phyloP scores from a whole-genome alignment of 2,329 filamentous ascomycete genomes.

The Epichloe brachyelytri region DNA sequence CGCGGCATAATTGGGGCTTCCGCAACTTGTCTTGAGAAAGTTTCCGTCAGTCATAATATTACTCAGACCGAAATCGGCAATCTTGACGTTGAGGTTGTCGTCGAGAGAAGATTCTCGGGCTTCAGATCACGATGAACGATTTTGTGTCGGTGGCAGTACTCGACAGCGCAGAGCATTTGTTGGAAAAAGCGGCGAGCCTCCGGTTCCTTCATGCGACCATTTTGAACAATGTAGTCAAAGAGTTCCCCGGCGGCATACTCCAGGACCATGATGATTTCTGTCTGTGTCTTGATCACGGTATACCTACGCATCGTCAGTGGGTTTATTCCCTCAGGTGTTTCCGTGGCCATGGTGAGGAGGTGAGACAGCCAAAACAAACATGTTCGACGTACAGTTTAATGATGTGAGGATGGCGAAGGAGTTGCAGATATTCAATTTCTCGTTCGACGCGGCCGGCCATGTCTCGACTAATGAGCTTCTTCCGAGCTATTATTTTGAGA shows the following conservation, averaged over 20 bases:
- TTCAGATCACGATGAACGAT: conserved; percentile 97
- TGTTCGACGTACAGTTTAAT: conserved; percentile 73
- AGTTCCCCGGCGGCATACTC: conserved; percentile 94
- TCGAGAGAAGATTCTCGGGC: conserved; percentile 94
- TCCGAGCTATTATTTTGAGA: conserved; percentile 92
- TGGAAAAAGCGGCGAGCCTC: conserved; percentile 98
- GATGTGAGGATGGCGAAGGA: conserved; percentile 92
- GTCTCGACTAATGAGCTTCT: conserved; percentile 90
- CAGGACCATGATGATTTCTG: conserved; percentile 97
- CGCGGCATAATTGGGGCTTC: conserved; percentile 94
- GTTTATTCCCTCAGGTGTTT: background rate
- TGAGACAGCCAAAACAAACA: background rate
- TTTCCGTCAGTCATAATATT: conserved; percentile 99
- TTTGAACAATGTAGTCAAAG: conserved; percentile 94
- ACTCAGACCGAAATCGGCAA: conserved; percentile 94
- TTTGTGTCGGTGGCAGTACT: conserved; percentile 98
- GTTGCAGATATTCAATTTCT: conserved; percentile 94
- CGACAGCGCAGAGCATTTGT: conserved; percentile 96
- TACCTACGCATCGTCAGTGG: conserved; percentile 40
- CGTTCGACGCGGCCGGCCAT: conserved; percentile 97
- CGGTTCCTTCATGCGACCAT: conserved; percentile 80
- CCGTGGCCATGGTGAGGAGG: background rate
- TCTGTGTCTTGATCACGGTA: conserved; percentile 89
- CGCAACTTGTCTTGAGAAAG: conserved; percentile 96
- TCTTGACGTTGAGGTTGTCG: conserved; percentile 94